Evolutionary conservation across 768 basidiomycete species (phyloP), one percentile per base, ranked within the genome.

Genomic region (Candolleomyces eurysporus): DNA sequence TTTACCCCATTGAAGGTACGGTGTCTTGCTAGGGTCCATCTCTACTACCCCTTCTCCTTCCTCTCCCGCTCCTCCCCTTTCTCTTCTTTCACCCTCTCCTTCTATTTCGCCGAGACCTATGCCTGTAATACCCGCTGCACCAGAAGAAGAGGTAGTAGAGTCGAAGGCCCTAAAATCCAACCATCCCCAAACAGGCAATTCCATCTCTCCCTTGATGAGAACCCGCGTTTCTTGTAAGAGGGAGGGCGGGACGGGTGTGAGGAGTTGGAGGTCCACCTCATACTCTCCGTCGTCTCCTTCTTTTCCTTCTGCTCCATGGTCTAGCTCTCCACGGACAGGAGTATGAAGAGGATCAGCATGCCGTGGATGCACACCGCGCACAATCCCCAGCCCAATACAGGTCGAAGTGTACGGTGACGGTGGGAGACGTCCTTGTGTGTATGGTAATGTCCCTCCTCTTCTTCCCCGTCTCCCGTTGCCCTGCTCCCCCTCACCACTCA

Each of bases 181-280:
- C 88, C 94, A 85, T 0, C 90, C 94, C 86, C 90, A 90, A 0
- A 94, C 77, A 0, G 95, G 95, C 0, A 97, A 73, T 71, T 96
- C 94, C 67, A 95, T 78, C 69, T 94, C 93, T 8, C 95, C 95
- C 71, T 91, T 94, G 50, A 96, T 86, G 3, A 96, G 67, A 17
- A 85, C 76, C 4, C 84, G 69, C 2, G 68, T 74, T 22, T 68
- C 69, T 0, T 68, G 63, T 2, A 96, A 78, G 0, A 79, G 46
- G 0, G 68, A 57, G 0, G 82, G 73, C 0, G 88, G 85, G 1
- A 94, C 62, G 0, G 96, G 93, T 0, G 95, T 94, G 40, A 97
- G 76, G n/a, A 97, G 65, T 39, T 96, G 94, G 40, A 96, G 55
- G 22, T 36, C 14, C 11, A 17, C 22, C 6, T 36, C 46, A 11